Base-by-base conservation (phyloP, 306 rosid species). In the Senna siamea region DNA sequence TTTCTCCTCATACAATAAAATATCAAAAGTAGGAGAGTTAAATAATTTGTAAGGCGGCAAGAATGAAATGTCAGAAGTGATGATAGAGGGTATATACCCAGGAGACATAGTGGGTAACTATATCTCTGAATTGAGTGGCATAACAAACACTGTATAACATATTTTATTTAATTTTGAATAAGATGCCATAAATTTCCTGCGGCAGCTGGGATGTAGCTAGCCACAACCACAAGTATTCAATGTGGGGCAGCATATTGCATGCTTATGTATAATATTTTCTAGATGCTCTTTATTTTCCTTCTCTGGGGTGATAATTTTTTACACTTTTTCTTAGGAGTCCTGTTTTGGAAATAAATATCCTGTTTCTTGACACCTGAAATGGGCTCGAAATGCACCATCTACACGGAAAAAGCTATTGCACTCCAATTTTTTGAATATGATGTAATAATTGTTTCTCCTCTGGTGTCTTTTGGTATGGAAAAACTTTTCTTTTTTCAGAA, bases 371-470 rank as follows among this genome's bases (percentile, higher is more conserved):
- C 18, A 26, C 69, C 28, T 57, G 54, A 68, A 57, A 56, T 76
- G 22, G 62, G 34, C 20, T 57, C 32, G 34, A 58, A 26, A 50
- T 38, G 18, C 15, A 14, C 71, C 28, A 26, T 63, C 63, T 51
- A 22, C 43, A 15, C 6, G 13, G 30, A 74, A 41, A 62, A 62
- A 62, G 71, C 44, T 63, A 74, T 30, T 65, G 37, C 23, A 19
- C 51, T 66, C 15, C 26, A 46, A n/a, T 60, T 73, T 26, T 19
- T 14, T 48, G 53, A 43, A 69, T 20, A 20, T 38, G 32, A 18
- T 72, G 57, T 30, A 72, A 60, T 32, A 30, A 59, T 30, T 9
- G 65, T 59, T 41, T 38, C 35, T 58, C 30, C 23, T 18, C 5
- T 7, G 14, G 20, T 26, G 17, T 28, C 57, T 66, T 66, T 46